Evolutionary conservation across 495 filamentous ascomycete species (phyloP), one percentile per base, ranked within the genome.

Genomic region (Trichoderma asperelloides): DNA sequence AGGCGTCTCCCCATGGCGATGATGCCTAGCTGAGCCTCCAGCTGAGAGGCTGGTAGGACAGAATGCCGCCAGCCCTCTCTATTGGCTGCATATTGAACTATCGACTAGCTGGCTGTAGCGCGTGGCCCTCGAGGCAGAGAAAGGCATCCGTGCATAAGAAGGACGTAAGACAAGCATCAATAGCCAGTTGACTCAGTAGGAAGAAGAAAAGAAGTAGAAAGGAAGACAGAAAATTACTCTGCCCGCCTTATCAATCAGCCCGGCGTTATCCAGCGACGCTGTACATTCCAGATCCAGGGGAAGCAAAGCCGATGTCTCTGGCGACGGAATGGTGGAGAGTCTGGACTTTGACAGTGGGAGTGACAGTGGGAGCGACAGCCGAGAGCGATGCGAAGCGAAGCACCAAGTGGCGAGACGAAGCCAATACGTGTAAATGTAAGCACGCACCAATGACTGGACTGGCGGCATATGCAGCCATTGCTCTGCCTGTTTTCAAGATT

Each of bases 241-340:
- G 41, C 18, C 41, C 13, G 41, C 11, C 12, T 12, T 45, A 18
- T 45, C 41, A 2, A 37, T 37, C 41, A 18, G 16, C 41, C 13
- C 13, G 12, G 41, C 41, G 4, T 45, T 37, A 8, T 37, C 5
- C 43, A n/a, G 16, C 6, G 13, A n/a, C 1, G 4, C 2, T n/a
- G 49, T 55, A n/a, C 49, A n/a, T 55, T 55, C 49, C 49, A 55
- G 49, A 55, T 55, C 49, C 49, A 55, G 49, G 49, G 49, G 49
- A 3, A 55, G 49, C 49, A n/a, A 55, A 55, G 21, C 25, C 49
- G 16, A 55, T 55, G 49, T 55, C 49, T 55, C 49, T 55, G 49
- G 21, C 18, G 15, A 25, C 18, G 49, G 49, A 55, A 55, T 55
- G 49, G 21, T 55, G 49, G 8, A 25, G n/a, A 25, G 18, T 25